phyloP scores from a whole-genome alignment of 331 rosid species.

The Quercus tomentella region DNA sequence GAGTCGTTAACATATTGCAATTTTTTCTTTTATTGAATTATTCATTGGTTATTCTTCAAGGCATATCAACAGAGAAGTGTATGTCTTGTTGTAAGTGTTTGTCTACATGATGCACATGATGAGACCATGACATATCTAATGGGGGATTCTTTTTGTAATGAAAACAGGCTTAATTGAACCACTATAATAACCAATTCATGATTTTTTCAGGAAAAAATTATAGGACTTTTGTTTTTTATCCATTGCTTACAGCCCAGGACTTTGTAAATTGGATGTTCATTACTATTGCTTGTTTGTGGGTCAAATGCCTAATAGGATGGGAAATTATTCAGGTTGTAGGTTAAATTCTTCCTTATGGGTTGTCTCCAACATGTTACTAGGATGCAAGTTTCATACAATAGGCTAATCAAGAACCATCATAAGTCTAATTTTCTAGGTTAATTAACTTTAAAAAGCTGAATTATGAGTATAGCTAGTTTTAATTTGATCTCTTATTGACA shows the following conservation, averaged over 20 bases:
- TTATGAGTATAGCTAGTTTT: neutral
- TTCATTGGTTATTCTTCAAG: neutral
- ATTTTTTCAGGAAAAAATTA: neutral
- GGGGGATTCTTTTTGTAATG: neutral
- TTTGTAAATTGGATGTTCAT: neutral
- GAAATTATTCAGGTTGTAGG: neutral
- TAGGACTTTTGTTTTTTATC: neutral
- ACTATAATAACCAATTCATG: neutral
- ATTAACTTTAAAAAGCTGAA: neutral
- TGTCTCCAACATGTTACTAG: neutral
- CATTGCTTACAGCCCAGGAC: neutral
- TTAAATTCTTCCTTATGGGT: neutral
- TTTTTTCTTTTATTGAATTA: neutral
- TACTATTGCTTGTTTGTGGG: neutral
- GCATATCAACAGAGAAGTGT: neutral
- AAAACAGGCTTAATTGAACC: neutral
- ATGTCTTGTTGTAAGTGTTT: neutral
- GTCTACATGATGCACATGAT: neutral
- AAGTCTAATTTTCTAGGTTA: neutral
- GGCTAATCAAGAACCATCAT: neutral
- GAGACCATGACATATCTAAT: neutral
- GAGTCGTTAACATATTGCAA: neutral
- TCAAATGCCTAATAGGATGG: neutral
- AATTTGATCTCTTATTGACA: constrained; percentile 30
- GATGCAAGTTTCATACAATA: neutral